phyloP scores from a whole-genome alignment of 257 asterid species.

The Rauvolfia tetraphylla region DNA sequence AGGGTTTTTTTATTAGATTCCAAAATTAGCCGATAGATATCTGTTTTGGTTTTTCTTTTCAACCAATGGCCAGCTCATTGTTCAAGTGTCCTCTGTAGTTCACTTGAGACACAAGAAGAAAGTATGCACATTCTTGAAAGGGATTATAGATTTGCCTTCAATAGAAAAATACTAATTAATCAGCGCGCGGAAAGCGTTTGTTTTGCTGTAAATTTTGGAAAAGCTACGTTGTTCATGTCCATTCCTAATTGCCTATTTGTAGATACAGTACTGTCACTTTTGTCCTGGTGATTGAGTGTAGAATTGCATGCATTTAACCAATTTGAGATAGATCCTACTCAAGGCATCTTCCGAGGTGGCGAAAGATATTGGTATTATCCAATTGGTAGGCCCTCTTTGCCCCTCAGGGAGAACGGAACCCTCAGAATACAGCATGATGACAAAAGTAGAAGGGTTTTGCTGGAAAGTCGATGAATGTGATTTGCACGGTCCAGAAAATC shows the following conservation, averaged over 20 bases:
- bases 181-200: neutral
- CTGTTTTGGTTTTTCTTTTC: neutral
- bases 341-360: slow-evolving; percentile 14
- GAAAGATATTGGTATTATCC: slow-evolving; percentile 14
- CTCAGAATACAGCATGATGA: neutral
- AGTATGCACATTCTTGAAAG: slow-evolving; percentile 23
- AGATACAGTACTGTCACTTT: neutral
- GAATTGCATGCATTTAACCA: no score
- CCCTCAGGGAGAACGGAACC: neutral
- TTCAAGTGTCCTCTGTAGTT: slow-evolving; percentile 9
- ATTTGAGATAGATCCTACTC: neutral
- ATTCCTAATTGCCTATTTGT: neutral
- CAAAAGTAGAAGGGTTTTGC: neutral
- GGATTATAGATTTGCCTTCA: slow-evolving; percentile 15
- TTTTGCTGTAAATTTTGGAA: neutral
- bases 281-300: neutral
- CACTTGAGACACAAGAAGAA: slow-evolving; percentile 8
- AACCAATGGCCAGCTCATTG: slow-evolving; percentile 18
- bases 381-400: neutral
- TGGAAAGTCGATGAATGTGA: neutral
- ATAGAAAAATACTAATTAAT: slow-evolving; percentile 4
- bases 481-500: neutral
- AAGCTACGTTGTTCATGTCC: neutral
- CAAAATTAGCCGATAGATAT: slow-evolving; percentile 5
- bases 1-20: slow-evolving; percentile 25